Evolutionary conservation across 805 yeast genomes (phyloP).

Genomic region (Teunomyces barrocoloradensis): DNA sequence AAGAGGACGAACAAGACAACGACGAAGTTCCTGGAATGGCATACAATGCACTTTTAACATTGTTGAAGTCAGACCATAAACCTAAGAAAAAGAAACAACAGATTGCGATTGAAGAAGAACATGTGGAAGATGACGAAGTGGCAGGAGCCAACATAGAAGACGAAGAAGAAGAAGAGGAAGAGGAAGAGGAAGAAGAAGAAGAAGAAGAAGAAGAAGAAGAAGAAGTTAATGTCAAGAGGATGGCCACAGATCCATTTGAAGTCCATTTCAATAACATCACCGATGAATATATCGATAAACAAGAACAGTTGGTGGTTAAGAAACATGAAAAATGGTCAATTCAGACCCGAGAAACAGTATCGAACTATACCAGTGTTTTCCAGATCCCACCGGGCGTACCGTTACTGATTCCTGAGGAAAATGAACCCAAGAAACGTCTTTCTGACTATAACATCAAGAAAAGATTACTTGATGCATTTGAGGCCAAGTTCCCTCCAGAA

Average conservation of each 20-base stretch:
- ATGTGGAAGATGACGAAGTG: conserved; percentile 13
- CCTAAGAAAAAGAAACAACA: conserved; percentile 11
- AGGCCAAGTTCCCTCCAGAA: conserved; percentile 10
- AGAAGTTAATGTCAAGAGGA: conserved; percentile 32
- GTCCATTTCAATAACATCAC: conserved; percentile 63
- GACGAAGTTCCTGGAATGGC: conserved; percentile 42
- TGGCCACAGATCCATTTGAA: conserved; percentile 67
- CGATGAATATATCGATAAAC: conserved; percentile 31
- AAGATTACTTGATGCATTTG: conserved; percentile 24
- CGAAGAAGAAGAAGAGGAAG: conserved; percentile 18
- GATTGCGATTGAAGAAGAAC: conserved; percentile 4
- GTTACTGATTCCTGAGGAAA: conserved; percentile 7
- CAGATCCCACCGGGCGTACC: conserved; percentile 34
- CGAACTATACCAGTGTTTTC: conserved; percentile 27
- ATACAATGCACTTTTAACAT: conserved; percentile 64
- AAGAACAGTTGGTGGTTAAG: conserved; percentile 17
- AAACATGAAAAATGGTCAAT: conserved; percentile 28
- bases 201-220: conserved; percentile 3
- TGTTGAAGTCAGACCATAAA: conserved; percentile 49
- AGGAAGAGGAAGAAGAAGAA: conserved; percentile 20
- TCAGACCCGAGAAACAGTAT: conserved; percentile 13
- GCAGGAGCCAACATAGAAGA: conserved; percentile 29
- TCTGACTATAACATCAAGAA: conserved; percentile 21
- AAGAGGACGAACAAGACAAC: conserved; percentile 15
- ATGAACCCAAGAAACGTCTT: conserved; percentile 4